phyloP scores from a whole-genome alignment of 805 yeast species.

The Kregervanrija fluxuum region DNA sequence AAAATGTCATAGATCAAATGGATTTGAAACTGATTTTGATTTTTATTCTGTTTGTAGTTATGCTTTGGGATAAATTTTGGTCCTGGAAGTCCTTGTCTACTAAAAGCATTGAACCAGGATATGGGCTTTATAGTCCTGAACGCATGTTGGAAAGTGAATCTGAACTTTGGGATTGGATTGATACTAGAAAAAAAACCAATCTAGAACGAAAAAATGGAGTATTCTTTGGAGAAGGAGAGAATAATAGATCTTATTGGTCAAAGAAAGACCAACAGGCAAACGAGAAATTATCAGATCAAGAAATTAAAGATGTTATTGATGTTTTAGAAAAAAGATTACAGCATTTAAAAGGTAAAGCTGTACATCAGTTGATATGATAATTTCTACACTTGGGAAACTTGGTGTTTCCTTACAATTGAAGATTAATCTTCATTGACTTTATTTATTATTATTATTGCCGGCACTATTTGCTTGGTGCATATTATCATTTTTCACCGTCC shows the following conservation, averaged over 20 bases:
- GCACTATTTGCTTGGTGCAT: too few relatives aligned
- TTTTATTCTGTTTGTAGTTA: conserved; percentile 14
- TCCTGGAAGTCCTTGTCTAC: background rate
- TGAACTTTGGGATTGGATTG: conserved; percentile 69
- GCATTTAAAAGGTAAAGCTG: conserved; percentile 18
- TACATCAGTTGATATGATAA: too few relatives aligned
- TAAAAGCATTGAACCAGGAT: background rate
- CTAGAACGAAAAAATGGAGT: too few relatives aligned
- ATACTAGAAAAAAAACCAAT: conserved; percentile 3
- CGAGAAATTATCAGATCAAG: conserved; percentile 26
- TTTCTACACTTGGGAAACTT: too few relatives aligned
- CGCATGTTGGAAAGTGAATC: conserved; percentile 43
- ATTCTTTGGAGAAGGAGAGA: background rate
- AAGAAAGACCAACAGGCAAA: too few relatives aligned
- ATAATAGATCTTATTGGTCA: conserved; percentile 2
- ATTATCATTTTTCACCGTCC: too few relatives aligned
- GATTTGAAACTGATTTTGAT: conserved; percentile 17
- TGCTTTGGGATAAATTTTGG: conserved; percentile 14
- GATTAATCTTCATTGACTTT: too few relatives aligned
- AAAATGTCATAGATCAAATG: conserved; percentile 14
- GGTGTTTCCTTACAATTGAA: too few relatives aligned
- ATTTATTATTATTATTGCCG: too few relatives aligned
- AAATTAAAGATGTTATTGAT: conserved; percentile 38
- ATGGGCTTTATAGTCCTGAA: conserved; percentile 15
- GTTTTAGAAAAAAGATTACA: conserved; percentile 37